A percentile compares a stretch with the other conserved stretches of the same genome.
Conservation (phyloP, 1,139 yeast genomes). For the Candida glucosophila region DNA sequence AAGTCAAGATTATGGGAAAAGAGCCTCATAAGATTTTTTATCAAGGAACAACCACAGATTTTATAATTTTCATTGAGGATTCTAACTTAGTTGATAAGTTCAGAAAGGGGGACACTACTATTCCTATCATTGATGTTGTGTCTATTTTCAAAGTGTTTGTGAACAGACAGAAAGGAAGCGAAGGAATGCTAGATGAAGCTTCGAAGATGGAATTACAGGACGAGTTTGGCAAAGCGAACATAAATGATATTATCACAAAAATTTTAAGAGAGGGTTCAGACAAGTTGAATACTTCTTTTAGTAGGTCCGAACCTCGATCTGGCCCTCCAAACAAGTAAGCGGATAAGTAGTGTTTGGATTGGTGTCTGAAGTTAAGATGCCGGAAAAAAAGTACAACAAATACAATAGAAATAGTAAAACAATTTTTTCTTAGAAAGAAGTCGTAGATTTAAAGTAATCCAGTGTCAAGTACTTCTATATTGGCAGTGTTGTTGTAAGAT, state of each 20-base stretch:
- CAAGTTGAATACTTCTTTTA: constrained; percentile 27
- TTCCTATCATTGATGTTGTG: constrained; percentile 59
- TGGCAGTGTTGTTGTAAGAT: too few relatives aligned
- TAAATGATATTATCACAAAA: constrained; percentile 42
- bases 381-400: too few relatives aligned
- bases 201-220: constrained; percentile 54
- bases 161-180: constrained; percentile 57
- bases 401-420: too few relatives aligned
- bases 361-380: too few relatives aligned
- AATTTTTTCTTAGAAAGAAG: too few relatives aligned
- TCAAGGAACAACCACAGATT: constrained; percentile 58
- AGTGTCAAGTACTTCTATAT: too few relatives aligned
- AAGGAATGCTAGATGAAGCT: constrained; percentile 67
- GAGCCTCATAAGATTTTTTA: constrained; percentile 46
- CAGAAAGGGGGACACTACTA: constrained; percentile 39
- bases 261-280: constrained; percentile 51
- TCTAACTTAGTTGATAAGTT: constrained; percentile 40
- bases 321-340: too few relatives aligned
- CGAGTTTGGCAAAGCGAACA: constrained; percentile 52
- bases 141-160: constrained; percentile 60
- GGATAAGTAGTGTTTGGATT: too few relatives aligned
- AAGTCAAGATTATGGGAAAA: too few relatives aligned
- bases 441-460: too few relatives aligned
- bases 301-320: too few relatives aligned
- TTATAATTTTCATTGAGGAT: constrained; percentile 57